Percentiles rank a stretch among this genome's conserved stretches.
Evolutionary conservation across 768 basidiomycete genomes (phyloP).

Genomic region (Tricholoma matsutake): DNA sequence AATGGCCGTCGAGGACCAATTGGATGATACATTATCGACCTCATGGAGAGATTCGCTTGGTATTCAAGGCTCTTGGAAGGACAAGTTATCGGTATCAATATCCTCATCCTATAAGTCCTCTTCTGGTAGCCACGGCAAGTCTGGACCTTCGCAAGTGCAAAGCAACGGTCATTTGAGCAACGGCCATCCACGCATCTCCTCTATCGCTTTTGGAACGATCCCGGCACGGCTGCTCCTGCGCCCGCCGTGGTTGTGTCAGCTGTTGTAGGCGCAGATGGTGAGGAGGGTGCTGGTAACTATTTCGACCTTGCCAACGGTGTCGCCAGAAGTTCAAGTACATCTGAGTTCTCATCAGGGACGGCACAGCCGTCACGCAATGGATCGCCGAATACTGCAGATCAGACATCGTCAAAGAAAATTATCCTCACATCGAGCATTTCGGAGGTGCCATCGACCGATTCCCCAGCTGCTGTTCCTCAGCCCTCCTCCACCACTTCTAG

Average conservation of each 20-base stretch:
- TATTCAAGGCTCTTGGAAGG: constrained; percentile 36
- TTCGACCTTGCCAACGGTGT: constrained; percentile 33
- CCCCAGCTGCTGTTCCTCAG: constrained; percentile 15
- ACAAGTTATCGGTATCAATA: constrained; percentile 32
- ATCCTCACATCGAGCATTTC: constrained; percentile 20
- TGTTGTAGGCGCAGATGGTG: constrained; percentile 42
- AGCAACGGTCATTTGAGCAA: constrained; percentile 24
- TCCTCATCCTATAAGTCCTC: constrained; percentile 38
- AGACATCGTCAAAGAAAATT: constrained; percentile 15
- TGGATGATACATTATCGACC: constrained; percentile 31
- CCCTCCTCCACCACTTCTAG: constrained; percentile 4
- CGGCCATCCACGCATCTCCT: constrained; percentile 35
- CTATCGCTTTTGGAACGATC: constrained; percentile 48
- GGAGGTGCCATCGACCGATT: constrained; percentile 6
- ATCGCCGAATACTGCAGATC: constrained; percentile 27
- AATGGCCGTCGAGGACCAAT: constrained; percentile 25
- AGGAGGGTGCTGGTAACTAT: constrained; percentile 33
- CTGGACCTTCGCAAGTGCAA: constrained; percentile 24
- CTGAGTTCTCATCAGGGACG: constrained; percentile 40
- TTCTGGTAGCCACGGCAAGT: constrained; percentile 29
- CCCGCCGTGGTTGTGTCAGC: constrained; percentile 53
- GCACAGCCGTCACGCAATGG: constrained; percentile 39
- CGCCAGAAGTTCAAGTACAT: constrained; percentile 17
- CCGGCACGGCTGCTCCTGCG: constrained; percentile 47
- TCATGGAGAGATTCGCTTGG: constrained; percentile 36